Conservation (phyloP, 805 yeast species). For the Middelhovenomyces tepae region DNA sequence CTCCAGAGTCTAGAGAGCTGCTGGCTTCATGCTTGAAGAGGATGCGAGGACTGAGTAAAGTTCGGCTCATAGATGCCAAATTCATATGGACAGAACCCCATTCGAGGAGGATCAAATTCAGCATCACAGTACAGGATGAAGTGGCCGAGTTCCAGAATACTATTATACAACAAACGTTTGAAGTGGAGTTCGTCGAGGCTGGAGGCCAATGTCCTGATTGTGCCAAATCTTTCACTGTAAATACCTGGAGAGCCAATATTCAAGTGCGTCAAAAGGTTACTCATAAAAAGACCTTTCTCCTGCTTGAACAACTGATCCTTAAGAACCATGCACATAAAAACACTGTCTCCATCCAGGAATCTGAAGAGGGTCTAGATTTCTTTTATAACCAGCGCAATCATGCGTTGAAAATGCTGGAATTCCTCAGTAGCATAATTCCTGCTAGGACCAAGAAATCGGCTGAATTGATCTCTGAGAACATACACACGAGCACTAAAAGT, state of each 20-base stretch:
- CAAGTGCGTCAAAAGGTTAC: constrained; percentile 94
- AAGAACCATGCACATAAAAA: constrained; percentile 88
- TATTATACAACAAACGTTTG: constrained; percentile 85
- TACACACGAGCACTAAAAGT: constrained; percentile 78
- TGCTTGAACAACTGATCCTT: constrained; percentile 83
- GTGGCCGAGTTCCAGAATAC: constrained; percentile 66
- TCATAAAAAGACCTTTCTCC: constrained; percentile 89
- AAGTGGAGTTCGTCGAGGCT: constrained; percentile 85
- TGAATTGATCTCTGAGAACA: constrained; percentile 81
- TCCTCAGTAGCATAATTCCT: constrained; percentile 75
- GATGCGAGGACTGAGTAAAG: constrained; percentile 79
- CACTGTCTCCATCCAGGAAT: constrained; percentile 81
- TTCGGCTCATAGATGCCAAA: constrained; percentile 81
- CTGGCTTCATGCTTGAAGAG: constrained; percentile 84
- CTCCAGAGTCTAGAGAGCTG: constrained; percentile 84
- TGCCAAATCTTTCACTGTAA: constrained; percentile 86
- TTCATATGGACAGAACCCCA: constrained; percentile 98
- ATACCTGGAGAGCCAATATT: constrained; percentile 95
- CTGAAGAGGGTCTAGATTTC: constrained; percentile 87
- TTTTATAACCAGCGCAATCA: constrained; percentile 80
- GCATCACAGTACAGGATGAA: constrained; percentile 89
- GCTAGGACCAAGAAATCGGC: constrained; percentile 72
- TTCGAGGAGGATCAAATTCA: constrained; percentile 82
- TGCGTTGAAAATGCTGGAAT: constrained; percentile 87
- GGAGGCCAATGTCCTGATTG: constrained; percentile 98